Base-by-base conservation (phyloP, 2,329 filamentous ascomycete species). In the Chaetomiaceae sp. region DNA sequence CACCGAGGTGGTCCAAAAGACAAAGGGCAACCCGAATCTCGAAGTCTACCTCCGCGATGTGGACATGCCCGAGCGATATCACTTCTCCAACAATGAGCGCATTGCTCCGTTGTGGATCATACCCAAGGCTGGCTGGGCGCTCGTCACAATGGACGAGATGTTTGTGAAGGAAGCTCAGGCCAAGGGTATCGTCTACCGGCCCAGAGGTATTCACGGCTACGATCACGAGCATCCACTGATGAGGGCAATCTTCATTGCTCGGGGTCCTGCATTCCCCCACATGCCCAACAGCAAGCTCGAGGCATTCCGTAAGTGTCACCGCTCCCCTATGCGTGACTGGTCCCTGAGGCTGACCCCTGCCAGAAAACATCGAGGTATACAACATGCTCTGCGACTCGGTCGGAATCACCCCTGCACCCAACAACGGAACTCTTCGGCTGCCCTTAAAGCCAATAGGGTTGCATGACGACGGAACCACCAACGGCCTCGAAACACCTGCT, bases 21-120 rank as follows among this genome's bases (percentile, higher is more conserved):
- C 79, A 2, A 74, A 77, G 50, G 73, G 71, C 9, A 82, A 86
- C 52, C 80, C 83, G 2, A 85, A 84, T 53, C 83, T 95, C 53
- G 87, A 96, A 34, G 86, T 97, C 30, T 96, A 96, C 64, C 84
- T 95, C 1, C 83, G 83, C 42, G 87, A 92, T 61, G 77, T 85
- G 33, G 81, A 93, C 61, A 97, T 99, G 92, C 93, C 93, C 0
- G 82, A 86, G 60, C 81, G 89, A 23, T 99, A 93, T 69, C 92
- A 97, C 67, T 99, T 99, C 65, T 82, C 83, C 3, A 82, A 86
- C 16, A 96, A 95, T 64, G 75, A 85, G 30, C 86, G 93, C 46
- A 99, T 99, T 58, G 93, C 93, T 0, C 93, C 93, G 0, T 70
- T 99, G 0, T 99, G 93, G 93, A 85, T 97, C 43, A 79, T 99